Conservation (phyloP, 2,329 filamentous ascomycete genomes). For the Leptographium procerum region DNA sequence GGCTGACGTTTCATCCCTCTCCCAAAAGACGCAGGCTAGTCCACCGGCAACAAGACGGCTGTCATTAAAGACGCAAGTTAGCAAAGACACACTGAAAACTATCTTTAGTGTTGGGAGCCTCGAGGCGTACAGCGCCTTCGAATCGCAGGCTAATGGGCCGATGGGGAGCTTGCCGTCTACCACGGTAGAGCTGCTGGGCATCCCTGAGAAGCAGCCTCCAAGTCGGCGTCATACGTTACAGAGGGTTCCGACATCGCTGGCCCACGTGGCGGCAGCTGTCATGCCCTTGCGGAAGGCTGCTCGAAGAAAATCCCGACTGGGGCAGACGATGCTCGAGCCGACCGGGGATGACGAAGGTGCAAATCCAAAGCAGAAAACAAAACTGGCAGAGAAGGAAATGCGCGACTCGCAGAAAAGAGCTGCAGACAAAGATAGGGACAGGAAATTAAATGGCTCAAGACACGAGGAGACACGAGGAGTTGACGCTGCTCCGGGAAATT, state of each 20-base stretch:
- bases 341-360: neutral
- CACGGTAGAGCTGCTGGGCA: no score
- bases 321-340: neutral
- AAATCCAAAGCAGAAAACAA: neutral
- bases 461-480: neutral
- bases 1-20: conserved; percentile 22
- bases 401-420: neutral
- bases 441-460: no score
- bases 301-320: neutral
- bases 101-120: conserved; percentile 39
- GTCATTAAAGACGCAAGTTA: conserved; percentile 27
- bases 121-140: conserved; percentile 18
- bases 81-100: conserved; percentile 36
- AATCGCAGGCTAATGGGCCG: neutral
- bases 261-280: conserved; percentile 8
- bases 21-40: conserved; percentile 23
- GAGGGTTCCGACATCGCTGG: conserved; percentile 15
- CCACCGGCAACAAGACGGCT: conserved; percentile 25
- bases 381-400: neutral
- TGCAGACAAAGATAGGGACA: neutral
- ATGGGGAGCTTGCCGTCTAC: neutral
- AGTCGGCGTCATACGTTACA: conserved; percentile 17
- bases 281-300: neutral
- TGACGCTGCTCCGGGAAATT: neutral
- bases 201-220: conserved; percentile 1